Evolutionary conservation across 352 stramenopile genomes (phyloP).

Genomic region (Pythium guiyangense): DNA sequence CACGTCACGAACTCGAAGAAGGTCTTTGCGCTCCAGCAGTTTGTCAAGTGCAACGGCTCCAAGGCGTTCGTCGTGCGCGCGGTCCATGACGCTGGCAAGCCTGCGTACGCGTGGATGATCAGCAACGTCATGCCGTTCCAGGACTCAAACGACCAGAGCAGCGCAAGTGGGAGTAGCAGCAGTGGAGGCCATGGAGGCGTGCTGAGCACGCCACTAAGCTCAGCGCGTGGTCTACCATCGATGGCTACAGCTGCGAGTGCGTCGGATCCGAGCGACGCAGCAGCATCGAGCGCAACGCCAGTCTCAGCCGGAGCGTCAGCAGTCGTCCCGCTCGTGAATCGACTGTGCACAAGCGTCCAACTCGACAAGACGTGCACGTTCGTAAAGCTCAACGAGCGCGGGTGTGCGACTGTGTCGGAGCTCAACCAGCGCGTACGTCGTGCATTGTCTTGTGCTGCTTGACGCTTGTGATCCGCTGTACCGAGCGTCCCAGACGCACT

Average conservation of each 20-base stretch:
- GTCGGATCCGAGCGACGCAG: neutral
- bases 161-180: neutral
- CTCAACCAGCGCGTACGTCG: conserved; percentile 59
- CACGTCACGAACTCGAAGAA: conserved; percentile 56
- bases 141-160: conserved; percentile 3
- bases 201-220: neutral
- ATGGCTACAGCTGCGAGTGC: neutral
- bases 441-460: neutral
- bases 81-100: conserved; percentile 58
- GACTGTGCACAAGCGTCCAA: conserved; percentile 60
- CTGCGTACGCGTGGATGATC: conserved; percentile 74
- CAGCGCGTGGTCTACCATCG: neutral
- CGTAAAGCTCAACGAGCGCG: conserved; percentile 74
- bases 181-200: neutral
- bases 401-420: conserved; percentile 56
- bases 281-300: neutral
- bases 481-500: neutral
- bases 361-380: conserved; percentile 68
- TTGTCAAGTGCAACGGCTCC: conserved; percentile 62
- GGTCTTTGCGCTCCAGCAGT: conserved; percentile 70
- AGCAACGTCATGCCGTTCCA: conserved; percentile 58
- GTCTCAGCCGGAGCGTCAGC: conserved; percentile 5
- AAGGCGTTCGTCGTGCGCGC: conserved; percentile 70
- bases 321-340: conserved; percentile 35
- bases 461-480: too few species aligned